phyloP scores from a whole-genome alignment of 2,329 filamentous ascomycete species.

The Coniochaeta sp. region DNA sequence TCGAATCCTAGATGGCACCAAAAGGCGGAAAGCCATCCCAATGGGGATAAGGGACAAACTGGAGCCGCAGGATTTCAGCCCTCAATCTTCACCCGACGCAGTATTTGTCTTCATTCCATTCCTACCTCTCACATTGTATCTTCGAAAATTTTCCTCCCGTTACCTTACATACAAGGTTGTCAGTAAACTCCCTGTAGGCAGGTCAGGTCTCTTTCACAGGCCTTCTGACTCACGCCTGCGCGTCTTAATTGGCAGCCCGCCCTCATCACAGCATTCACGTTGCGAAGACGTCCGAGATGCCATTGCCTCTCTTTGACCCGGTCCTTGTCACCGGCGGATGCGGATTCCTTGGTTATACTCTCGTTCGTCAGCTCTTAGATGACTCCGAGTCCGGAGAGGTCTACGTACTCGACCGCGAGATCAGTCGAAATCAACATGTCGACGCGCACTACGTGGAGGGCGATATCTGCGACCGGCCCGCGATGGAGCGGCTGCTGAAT shows the following conservation, averaged over 20 bases:
- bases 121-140: no score
- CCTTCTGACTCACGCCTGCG: no score
- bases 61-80: neutral
- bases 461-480: slow-evolving; percentile 15
- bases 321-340: slow-evolving; percentile 24
- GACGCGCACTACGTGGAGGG: slow-evolving; percentile 17
- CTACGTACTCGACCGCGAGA: slow-evolving; percentile 19
- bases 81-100: neutral
- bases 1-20: no score
- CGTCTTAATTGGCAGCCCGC: neutral
- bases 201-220: no score
- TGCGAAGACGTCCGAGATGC: neutral
- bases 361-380: slow-evolving; percentile 18
- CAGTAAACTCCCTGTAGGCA: no score
- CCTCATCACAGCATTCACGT: neutral
- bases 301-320: slow-evolving; percentile 2
- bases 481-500: slow-evolving; percentile 13
- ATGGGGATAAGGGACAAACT: neutral
- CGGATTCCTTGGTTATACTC: slow-evolving; percentile 24
- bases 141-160: no score
- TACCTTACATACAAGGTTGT: no score
- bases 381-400: slow-evolving; percentile 14
- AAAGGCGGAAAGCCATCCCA: neutral
- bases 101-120: no score
- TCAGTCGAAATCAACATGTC: slow-evolving; percentile 14